Evolutionary conservation across 202 grass and related monocot genomes (phyloP).

Genomic region (Hordeum pubiflorum): DNA sequence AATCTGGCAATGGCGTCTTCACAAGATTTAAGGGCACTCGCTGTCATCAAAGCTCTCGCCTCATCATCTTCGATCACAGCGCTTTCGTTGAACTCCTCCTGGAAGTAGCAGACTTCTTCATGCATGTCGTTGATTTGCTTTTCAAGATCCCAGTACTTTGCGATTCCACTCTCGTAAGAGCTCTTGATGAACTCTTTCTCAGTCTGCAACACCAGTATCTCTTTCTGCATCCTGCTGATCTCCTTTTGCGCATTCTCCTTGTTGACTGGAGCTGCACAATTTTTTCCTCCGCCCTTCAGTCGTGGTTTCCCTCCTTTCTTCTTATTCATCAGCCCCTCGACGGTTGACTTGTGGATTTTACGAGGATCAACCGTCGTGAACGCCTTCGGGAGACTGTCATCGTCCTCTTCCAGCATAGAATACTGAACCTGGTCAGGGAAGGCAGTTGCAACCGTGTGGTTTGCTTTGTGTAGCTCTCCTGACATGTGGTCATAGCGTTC

Average conservation of each 20-base stretch:
- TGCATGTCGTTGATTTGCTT: slow-evolving; percentile 77
- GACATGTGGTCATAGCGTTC: slow-evolving; percentile 91
- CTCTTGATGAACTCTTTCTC: slow-evolving; percentile 93
- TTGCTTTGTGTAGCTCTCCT: slow-evolving; percentile 89
- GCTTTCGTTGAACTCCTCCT: slow-evolving; percentile 63
- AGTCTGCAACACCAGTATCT: slow-evolving; percentile 69
- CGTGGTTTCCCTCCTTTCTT: slow-evolving; percentile 33
- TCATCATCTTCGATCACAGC: slow-evolving; percentile 68
- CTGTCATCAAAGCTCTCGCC: slow-evolving; percentile 68
- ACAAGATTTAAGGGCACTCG: slow-evolving; percentile 78
- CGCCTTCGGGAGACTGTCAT: slow-evolving; percentile 70
- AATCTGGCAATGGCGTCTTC: slow-evolving; percentile 61
- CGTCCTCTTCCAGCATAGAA: slow-evolving; percentile 71
- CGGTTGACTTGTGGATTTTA: slow-evolving; percentile 68
- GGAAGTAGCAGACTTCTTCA: slow-evolving; percentile 66
- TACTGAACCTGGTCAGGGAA: slow-evolving; percentile 96
- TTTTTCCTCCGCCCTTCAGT: background rate
- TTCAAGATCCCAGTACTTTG: slow-evolving; percentile 81
- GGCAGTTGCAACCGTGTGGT: slow-evolving; percentile 81
- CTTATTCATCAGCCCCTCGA: slow-evolving; percentile 69
- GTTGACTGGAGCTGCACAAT: slow-evolving; percentile 4
- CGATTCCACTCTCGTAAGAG: slow-evolving; percentile 80
- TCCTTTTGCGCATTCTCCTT: slow-evolving; percentile 61
- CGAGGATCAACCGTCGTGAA: slow-evolving; percentile 54
- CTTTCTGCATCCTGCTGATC: slow-evolving; percentile 67